Percentiles rank a stretch among this genome's conserved stretches.
phyloP scores from a whole-genome alignment of 768 basidiomycete genomes.

The Trametes maxima region DNA sequence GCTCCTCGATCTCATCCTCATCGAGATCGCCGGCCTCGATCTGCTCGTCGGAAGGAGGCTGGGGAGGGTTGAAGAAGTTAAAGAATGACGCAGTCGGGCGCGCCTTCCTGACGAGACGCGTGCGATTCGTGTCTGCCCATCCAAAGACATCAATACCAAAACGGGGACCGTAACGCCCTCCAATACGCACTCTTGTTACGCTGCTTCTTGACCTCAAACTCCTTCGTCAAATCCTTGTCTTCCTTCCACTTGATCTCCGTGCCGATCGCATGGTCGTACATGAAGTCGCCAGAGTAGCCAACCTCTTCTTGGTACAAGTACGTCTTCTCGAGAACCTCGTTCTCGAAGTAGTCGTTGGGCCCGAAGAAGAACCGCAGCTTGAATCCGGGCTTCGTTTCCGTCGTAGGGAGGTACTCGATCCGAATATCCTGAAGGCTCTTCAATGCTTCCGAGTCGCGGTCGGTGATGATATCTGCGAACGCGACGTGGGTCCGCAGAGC shows the following conservation, averaged over 20 bases:
- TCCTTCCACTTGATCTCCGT: conserved; percentile 96
- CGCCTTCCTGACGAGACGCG: conserved; percentile 81
- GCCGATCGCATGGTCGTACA: conserved; percentile 93
- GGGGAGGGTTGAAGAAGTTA: conserved; percentile 93
- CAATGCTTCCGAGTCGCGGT: conserved; percentile 87
- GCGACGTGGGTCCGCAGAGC: conserved; percentile 90
- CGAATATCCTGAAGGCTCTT: conserved; percentile 80
- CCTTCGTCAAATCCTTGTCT: conserved; percentile 96
- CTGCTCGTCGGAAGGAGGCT: conserved; percentile 66
- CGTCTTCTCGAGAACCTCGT: conserved; percentile 84
- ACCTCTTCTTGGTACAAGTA: conserved; percentile 93
- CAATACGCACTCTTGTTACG: conserved; percentile 85
- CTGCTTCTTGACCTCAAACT: conserved; percentile 99
- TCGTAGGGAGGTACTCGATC: conserved; percentile 70
- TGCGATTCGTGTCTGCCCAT: conserved; percentile 74
- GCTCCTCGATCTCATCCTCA: conserved; percentile 83
- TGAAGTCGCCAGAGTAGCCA: conserved; percentile 95
- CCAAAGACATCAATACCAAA: conserved; percentile 6
- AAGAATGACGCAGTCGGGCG: conserved; percentile 95
- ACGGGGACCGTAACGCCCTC: not conserved
- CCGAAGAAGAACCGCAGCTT: conserved; percentile 83
- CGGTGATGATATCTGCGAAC: conserved; percentile 87
- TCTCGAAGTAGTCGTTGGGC: conserved; percentile 86
- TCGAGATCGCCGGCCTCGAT: conserved; percentile 75
- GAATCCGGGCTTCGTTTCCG: conserved; percentile 84